Evolutionary conservation across 129 eudicot species (phyloP), one percentile per base, ranked within the genome.

Genomic region (Chrysanthemum lavandulifolium): DNA sequence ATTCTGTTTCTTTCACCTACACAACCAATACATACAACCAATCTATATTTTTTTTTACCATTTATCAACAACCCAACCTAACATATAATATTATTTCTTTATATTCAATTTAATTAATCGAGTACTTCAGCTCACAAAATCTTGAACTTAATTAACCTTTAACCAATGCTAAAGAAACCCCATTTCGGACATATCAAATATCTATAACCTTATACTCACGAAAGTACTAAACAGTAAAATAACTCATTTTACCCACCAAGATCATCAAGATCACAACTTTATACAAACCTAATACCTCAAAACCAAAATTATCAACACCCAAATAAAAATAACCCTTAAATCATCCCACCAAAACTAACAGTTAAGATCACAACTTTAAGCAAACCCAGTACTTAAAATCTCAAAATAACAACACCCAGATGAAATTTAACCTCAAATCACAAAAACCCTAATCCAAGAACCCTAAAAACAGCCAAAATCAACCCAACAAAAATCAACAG

Each of bases 161-260:
- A 60, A 75, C 54, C 33, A 53, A 87, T 67, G 56, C 73, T 61
- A 75, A 67, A 71, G 54, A 75, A 62, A 68, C 75, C 78, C 82
- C 80, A 73, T 65, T 55, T 62, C 9, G 56, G 6, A 61, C 52
- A 21, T 12, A 68, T 62, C 64, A 40, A 53, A 3, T 1, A 64
- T 9, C 13, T n/a, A 29, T 23, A 31, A 31, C 67, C 80, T 57
- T 60, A 54, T 67, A 49, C 69, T 21, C 13, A 49, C 79, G 67
- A 68, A 60, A 8, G 64, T 75, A 48, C 14, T 31, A 72, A n/a
- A 13, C 66, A 55, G 21, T 15, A 15, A 6, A 70, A 61, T 31
- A 9, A 13, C 56, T 67, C 72, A 48, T 52, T 72, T 53, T 62
- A 27, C 2, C 3, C 2, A 27, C 31, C 31, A 27, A 27, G 0